A percentile compares a stretch with the other conserved stretches of the same genome.
phyloP scores from a whole-genome alignment of 352 stramenopile species.

The Pythium sp. region DNA sequence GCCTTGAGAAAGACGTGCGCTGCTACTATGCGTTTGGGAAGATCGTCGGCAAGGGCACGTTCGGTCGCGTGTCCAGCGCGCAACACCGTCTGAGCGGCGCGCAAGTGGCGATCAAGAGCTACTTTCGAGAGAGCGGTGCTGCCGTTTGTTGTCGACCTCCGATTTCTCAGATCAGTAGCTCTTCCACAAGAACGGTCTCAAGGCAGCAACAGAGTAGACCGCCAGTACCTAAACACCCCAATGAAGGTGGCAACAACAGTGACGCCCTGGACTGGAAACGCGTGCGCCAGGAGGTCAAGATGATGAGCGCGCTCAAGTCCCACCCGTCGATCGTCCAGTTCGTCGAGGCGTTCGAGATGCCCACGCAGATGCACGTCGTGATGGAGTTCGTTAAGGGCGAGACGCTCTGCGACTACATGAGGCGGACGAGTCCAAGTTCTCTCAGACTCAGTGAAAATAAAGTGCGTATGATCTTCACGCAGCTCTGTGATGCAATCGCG shows the following conservation, averaged over 20 bases:
- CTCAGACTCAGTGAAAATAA: conserved; percentile 30
- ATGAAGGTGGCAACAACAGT: neutral
- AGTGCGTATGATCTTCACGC: conserved; percentile 38
- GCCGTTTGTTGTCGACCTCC: conserved; percentile 28
- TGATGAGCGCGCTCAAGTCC: conserved; percentile 35
- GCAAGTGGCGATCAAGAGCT: conserved; percentile 64
- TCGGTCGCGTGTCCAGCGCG: conserved; percentile 44
- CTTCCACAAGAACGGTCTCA: neutral
- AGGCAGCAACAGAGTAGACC: neutral
- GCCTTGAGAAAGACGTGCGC: conserved; percentile 16
- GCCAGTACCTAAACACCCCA: neutral
- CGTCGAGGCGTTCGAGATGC: conserved; percentile 57
- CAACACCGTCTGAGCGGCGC: conserved; percentile 40
- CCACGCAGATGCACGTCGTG: conserved; percentile 53
- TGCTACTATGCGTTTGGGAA: conserved; percentile 47
- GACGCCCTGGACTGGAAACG: conserved; percentile 59
- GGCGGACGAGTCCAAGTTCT: conserved; percentile 26
- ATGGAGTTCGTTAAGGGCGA: conserved; percentile 44
- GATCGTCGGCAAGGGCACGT: conserved; percentile 50
- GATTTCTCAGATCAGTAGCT: neutral
- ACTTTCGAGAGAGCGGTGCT: conserved; percentile 38
- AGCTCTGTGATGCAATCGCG: conserved; percentile 33
- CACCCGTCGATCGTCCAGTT: conserved; percentile 52
- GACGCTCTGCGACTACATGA: conserved; percentile 40
- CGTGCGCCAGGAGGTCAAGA: conserved; percentile 48